Evolutionary conservation across 2,329 filamentous ascomycete species (phyloP), one percentile per base, ranked within the genome.

Genomic region (Penicillium sclerotigenum): DNA sequence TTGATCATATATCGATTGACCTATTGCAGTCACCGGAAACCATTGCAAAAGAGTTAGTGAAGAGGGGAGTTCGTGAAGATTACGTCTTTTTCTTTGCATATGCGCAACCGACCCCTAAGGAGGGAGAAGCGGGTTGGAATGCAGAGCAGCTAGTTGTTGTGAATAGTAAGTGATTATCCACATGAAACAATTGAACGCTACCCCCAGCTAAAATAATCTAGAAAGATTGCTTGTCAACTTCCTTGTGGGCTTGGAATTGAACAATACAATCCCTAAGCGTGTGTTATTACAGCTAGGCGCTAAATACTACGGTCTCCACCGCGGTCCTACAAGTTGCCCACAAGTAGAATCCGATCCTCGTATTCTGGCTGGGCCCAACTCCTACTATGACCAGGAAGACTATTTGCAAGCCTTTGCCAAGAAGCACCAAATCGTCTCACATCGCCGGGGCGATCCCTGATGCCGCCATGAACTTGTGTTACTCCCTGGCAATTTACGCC

Each of bases 311-410:
- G 79, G 75, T 40, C 63, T 79, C 4, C 79, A 83, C 58, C 70
- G 80, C 29, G 80, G 80, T 2, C 78, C 77, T 0, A 60, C 72
- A 0, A 64, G 71, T 1, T 70, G 71, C 2, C 81, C 80, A 0
- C 73, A 74, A 41, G 72, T 78, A 50, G 80, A 83, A 62, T 71
- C 71, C 77, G 78, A 54, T 38, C n/a, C 36, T 20, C 36, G 36
- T 2, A 2, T 38, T 18, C 18, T 13, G 36, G 3, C 5, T 1
- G 5, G 10, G 5, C 75, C 77, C 1, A 83, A 83, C 66, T 83
- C 83, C 68, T 83, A 83, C 72, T 83, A 82, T 59, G 67, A 73
- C 0, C 80, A 83, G 68, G 80, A 83, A 69, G 80, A 83, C 57
- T 67, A 70, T 4, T 72, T 83, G 2, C 72, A 65, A 47, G 63